phyloP scores from a whole-genome alignment of 495 filamentous ascomycete species.

The Immersiella caudata region DNA sequence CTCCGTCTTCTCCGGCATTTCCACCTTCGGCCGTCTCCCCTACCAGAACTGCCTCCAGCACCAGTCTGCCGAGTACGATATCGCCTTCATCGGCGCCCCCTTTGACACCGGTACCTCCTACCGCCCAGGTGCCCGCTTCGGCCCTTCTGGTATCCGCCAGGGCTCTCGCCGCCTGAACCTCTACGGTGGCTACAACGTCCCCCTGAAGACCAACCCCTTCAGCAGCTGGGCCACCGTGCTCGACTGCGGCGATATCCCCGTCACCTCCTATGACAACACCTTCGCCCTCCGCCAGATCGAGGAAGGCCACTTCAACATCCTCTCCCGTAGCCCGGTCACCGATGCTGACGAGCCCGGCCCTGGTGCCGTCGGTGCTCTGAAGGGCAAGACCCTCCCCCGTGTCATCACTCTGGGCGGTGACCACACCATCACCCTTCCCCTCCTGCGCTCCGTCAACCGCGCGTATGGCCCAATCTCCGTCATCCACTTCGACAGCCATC shows the following conservation, averaged over 20 bases:
- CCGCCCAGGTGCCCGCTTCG: conserved; percentile 73
- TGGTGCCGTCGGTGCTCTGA: conserved; percentile 35
- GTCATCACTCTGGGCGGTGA: conserved; percentile 83
- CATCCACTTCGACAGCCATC: conserved; percentile 82
- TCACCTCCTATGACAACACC: conserved; percentile 79
- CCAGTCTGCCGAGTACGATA: conserved; percentile 70
- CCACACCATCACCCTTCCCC: conserved; percentile 79
- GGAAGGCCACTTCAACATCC: conserved; percentile 60
- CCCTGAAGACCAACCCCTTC: conserved; percentile 79
- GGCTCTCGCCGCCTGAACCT: conserved; percentile 75
- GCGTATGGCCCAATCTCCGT: conserved; percentile 80
- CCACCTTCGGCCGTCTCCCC: conserved; percentile 80
- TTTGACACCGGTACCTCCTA: conserved; percentile 48
- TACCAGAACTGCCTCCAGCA: conserved; percentile 71
- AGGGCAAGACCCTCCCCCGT: conserved; percentile 57
- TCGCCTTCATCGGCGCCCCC: conserved; percentile 72
- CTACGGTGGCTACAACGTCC: conserved; percentile 77
- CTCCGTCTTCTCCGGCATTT: conserved; percentile 76
- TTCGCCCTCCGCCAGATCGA: conserved; percentile 82
- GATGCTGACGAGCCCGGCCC: conserved; percentile 52
- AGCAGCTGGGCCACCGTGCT: conserved; percentile 74
- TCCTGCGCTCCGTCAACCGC: conserved; percentile 74
- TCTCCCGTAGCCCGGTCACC: conserved; percentile 54
- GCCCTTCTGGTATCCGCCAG: conserved; percentile 81
- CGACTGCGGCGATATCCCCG: conserved; percentile 84